Evolutionary conservation across 2,329 filamentous ascomycete genomes (phyloP).

Genomic region (Plectosphaerella sp.): DNA sequence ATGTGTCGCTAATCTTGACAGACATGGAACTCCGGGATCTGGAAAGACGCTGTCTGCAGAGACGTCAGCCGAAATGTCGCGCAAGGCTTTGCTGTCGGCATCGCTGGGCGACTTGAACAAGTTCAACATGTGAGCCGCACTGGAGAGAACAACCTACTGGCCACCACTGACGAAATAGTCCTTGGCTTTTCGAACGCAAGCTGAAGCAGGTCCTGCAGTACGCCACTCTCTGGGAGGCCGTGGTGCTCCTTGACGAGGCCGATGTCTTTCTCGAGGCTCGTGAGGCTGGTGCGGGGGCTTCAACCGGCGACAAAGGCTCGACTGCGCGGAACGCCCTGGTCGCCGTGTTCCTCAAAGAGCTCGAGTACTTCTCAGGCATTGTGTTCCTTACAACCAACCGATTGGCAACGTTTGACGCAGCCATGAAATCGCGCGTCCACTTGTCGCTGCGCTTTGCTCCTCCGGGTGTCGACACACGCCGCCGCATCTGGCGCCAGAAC

Average conservation of each 20-base stretch:
- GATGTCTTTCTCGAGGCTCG: constrained; percentile 69
- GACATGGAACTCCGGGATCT: background rate
- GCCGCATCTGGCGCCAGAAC: background rate
- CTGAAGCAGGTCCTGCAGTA: constrained; percentile 1
- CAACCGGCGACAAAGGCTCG: too few species aligned
- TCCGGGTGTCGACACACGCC: background rate
- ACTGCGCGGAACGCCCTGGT: background rate
- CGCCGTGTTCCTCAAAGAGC: constrained; percentile 68
- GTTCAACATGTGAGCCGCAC: background rate
- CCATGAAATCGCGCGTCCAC: background rate
- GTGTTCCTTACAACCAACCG: constrained; percentile 86
- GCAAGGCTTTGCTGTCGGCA: background rate
- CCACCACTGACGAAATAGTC: too few species aligned
- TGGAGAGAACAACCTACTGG: too few species aligned
- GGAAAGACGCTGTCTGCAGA: background rate
- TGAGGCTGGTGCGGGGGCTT: constrained; percentile 31
- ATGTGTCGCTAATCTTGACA: too few species aligned
- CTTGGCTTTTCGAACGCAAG: background rate
- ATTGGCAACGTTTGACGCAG: constrained; percentile 42
- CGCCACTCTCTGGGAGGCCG: constrained; percentile 62
- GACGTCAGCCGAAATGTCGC: background rate
- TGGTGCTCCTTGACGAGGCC: constrained; percentile 80
- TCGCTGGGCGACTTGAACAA: background rate
- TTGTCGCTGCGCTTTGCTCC: background rate
- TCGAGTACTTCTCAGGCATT: constrained; percentile 91